These are phyloP conservation scores for Cyclotella distinguenda DNA, from an alignment of 108 stramenopile species.

Conservation along the genomic window DNA sequence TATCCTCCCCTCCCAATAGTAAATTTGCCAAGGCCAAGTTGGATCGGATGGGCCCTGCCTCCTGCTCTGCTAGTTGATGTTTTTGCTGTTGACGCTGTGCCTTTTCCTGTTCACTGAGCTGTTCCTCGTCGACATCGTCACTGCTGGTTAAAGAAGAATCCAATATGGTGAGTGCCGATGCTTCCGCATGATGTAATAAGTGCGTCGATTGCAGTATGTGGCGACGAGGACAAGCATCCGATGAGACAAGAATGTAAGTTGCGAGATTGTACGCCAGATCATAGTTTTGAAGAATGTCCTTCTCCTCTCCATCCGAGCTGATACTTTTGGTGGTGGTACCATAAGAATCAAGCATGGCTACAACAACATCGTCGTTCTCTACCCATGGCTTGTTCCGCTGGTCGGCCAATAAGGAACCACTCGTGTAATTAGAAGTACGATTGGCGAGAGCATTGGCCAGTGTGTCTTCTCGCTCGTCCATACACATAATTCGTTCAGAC, in stretches of 20 bases:
- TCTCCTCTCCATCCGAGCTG: not conserved
- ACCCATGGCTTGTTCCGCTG: slow-evolving; percentile 14
- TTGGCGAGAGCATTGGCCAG: slow-evolving; percentile 50
- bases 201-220: slow-evolving; percentile 24
- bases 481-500: slow-evolving; percentile 15
- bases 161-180: slow-evolving; percentile 35
- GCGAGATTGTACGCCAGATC: slow-evolving; percentile 48
- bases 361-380: slow-evolving; percentile 29
- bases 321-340: not conserved
- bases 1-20: slow-evolving; percentile 38
- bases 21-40: slow-evolving; percentile 43
- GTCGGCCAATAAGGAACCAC: slow-evolving; percentile 19
- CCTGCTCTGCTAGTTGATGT: slow-evolving; percentile 22
- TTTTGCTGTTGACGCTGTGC: slow-evolving; percentile 10
- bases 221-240: slow-evolving; percentile 23
- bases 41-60: slow-evolving; percentile 42
- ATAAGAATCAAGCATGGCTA: slow-evolving; percentile 15
- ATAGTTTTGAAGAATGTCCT: slow-evolving; percentile 42
- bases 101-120: not conserved
- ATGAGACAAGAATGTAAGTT: slow-evolving; percentile 40
- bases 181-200: slow-evolving; percentile 37
- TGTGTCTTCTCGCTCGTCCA: slow-evolving; percentile 43
- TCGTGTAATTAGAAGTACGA: slow-evolving; percentile 41
- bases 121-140: slow-evolving; percentile 4
- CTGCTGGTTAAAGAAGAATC: slow-evolving; percentile 17